Percentiles rank a stretch among this genome's conserved stretches.
Evolutionary conservation across 2,329 filamentous ascomycete genomes (phyloP).

Genomic region (Neofusicoccum laricinum): DNA sequence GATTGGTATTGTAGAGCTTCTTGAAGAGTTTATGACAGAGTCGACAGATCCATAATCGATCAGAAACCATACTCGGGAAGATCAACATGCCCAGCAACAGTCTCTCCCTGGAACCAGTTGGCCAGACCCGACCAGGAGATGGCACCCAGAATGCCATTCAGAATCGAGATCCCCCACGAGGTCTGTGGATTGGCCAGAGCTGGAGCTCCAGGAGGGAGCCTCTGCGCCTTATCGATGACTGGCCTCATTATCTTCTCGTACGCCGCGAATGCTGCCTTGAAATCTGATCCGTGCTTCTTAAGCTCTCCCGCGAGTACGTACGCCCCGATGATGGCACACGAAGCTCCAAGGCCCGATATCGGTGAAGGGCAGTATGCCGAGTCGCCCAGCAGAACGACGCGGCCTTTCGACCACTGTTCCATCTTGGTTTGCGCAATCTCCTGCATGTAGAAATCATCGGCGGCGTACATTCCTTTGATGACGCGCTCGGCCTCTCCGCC

Average conservation of each 20-base stretch:
- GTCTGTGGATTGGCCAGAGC: constrained; percentile 27
- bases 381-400: constrained; percentile 38
- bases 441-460: constrained; percentile 46
- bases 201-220: constrained; percentile 25
- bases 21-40: too few species aligned
- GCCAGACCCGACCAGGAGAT: neutral
- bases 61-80: too few species aligned
- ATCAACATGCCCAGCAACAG: too few species aligned
- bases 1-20: too few species aligned
- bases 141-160: constrained; percentile 21
- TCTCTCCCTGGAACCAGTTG: neutral
- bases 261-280: constrained; percentile 23
- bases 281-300: constrained; percentile 20
- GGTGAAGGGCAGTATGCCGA: constrained; percentile 38
- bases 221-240: constrained; percentile 26
- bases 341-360: constrained; percentile 29
- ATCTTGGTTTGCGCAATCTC: constrained; percentile 41
- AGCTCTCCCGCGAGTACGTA: constrained; percentile 41
- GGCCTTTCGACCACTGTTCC: constrained; percentile 32
- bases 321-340: constrained; percentile 36
- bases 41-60: too few species aligned
- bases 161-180: constrained; percentile 23
- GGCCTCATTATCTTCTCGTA: constrained; percentile 25
- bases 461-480: constrained; percentile 37
- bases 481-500: constrained; percentile 39